Percentiles rank a stretch among this genome's conserved stretches.
These are phyloP conservation scores for Globisporangium nagaii DNA, from an alignment of 352 stramenopile species.

Conservation along the genomic window DNA sequence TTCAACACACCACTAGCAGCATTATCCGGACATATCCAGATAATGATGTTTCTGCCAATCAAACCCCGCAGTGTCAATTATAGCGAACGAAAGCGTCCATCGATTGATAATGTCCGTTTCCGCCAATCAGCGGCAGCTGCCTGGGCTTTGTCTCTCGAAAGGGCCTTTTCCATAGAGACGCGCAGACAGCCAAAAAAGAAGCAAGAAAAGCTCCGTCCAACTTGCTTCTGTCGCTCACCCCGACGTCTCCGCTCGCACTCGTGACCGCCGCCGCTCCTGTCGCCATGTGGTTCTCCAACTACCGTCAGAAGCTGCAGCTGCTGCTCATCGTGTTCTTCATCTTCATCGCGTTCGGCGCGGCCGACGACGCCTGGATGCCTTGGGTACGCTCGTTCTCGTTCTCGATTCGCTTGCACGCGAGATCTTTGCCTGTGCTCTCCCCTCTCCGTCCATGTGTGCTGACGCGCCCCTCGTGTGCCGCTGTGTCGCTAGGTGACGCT, in stretches of 20 bases:
- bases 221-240: too few species aligned
- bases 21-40: neutral
- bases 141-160: neutral
- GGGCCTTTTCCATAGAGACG: neutral
- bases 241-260: too few species aligned
- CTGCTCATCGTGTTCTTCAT: conserved; percentile 81
- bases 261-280: too few species aligned
- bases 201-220: neutral
- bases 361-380: conserved; percentile 71
- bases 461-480: neutral
- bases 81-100: neutral
- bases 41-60: neutral
- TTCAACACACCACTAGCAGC: too few species aligned
- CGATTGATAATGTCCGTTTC: neutral
- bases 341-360: conserved; percentile 73
- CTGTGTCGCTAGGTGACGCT: conserved; percentile 42
- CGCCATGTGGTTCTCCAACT: conserved; percentile 74
- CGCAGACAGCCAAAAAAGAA: neutral
- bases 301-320: conserved; percentile 73
- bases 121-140: neutral
- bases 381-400: conserved; percentile 38
- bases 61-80: neutral
- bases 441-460: neutral
- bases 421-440: neutral
- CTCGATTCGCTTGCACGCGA: neutral